Base-by-base conservation (phyloP, 805 yeast species). In the Starmera caribaea region DNA sequence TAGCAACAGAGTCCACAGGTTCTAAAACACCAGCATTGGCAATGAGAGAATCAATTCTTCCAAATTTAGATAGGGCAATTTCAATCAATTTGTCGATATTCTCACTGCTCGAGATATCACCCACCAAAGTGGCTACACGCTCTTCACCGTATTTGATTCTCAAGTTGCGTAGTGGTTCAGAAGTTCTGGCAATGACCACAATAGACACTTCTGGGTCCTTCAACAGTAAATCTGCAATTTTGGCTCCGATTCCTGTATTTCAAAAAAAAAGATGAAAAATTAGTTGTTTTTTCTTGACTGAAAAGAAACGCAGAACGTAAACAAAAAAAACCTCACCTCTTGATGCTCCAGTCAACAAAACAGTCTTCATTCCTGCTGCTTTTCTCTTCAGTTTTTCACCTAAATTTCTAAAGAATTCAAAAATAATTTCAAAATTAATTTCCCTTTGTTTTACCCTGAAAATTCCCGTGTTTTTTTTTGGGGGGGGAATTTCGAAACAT, bases 11-110 rank as follows among this genome's bases (percentile, higher is more conserved):
- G 35, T 63, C 65, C 5, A 90, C 95, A 0, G 96, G 96, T 16
- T 76, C 88, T 44, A 92, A 64, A 0, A 81, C 76, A 6, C 95
- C 95, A 2, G 95, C 95, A 58, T 86, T 85, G 30, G 85, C 80
- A 33, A 86, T 68, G 14, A 84, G 52, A 0, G 84, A 70, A 53
- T 83, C 76, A 32, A 87, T 60, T 15, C 58, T 58, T 2, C 87
- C 86, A 53, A 72, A 79, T 38, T 62, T 63, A 5, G 51, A 46
- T 7, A 74, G 50, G 1, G 85, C 74, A 14, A 57, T 37, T 0
- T 60, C 54, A 11, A 83, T 61, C 1, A 78, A 66, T 5, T 53
- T 44, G 3, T 54, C 44, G 7, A 69, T 51, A 0, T 65, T 59
- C 1, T 46, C 43, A 2, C 60, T 57, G 13, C 73, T 68, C 0